Conservation (phyloP, 768 basidiomycete species). For the Pulveroboletus ravenelii region DNA sequence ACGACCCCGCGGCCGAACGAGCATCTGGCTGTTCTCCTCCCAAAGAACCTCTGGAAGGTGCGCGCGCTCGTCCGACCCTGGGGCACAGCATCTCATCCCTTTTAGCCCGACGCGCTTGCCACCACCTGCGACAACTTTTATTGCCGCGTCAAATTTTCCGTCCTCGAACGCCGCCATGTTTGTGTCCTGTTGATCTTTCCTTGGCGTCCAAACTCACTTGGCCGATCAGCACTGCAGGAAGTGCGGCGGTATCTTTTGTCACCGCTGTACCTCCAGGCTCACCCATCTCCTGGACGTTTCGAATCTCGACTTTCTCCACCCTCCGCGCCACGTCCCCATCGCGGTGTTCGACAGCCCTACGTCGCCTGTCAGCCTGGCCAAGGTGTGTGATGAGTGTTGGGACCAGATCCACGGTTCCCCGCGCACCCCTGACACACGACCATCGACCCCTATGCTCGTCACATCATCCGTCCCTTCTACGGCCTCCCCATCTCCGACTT, state of each 20-base stretch:
- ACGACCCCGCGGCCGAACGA: conserved; percentile 45
- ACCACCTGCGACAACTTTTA: conserved; percentile 67
- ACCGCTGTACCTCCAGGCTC: conserved; percentile 50
- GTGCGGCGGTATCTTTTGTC: conserved; percentile 76
- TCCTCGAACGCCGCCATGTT: conserved; percentile 74
- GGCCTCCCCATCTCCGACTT: conserved; percentile 30
- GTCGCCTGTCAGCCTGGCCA: conserved; percentile 52
- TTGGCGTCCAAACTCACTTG: conserved; percentile 15
- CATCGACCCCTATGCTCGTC: conserved; percentile 39
- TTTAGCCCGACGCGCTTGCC: conserved; percentile 58
- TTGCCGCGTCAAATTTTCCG: conserved; percentile 59
- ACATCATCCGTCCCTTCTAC: conserved; percentile 29
- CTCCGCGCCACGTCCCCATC: conserved; percentile 65
- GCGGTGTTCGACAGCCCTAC: conserved; percentile 50
- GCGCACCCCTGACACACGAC: conserved; percentile 35
- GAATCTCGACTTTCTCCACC: conserved; percentile 62
- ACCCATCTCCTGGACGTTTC: conserved; percentile 73
- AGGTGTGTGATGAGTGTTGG: conserved; percentile 76
- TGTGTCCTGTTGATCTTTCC: conserved; percentile 26
- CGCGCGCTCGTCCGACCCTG: conserved; percentile 6
- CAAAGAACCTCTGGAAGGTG: conserved; percentile 72
- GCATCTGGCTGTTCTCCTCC: conserved; percentile 73
- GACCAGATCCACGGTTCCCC: conserved; percentile 64
- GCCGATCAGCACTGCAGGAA: conserved; percentile 70
- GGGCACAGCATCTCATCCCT: conserved; percentile 15